phyloP scores from a whole-genome alignment of 768 basidiomycete genomes.

The Mycena alexandri region DNA sequence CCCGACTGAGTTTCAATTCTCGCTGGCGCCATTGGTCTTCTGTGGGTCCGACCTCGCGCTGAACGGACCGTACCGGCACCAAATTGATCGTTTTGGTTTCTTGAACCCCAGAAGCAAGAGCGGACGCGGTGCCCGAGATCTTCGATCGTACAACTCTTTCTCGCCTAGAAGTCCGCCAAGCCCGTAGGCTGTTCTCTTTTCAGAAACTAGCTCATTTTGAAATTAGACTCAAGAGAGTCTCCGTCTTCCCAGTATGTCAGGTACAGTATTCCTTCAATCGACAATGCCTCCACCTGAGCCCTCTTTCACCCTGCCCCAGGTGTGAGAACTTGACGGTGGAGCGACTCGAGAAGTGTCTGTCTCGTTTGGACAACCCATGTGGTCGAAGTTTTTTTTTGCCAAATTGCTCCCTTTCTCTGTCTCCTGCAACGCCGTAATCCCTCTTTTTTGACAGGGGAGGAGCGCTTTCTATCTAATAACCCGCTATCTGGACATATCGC shows the following conservation, averaged over 20 bases:
- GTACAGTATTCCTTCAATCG: neutral
- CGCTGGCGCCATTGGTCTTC: conserved; percentile 15
- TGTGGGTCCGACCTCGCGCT: conserved; percentile 26
- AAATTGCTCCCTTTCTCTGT: neutral
- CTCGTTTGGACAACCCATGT: conserved; percentile 7
- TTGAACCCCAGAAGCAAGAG: conserved; percentile 21
- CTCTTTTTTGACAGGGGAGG: conserved; percentile 2
- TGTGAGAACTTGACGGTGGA: conserved; percentile 24
- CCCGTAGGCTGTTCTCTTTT: conserved; percentile 12
- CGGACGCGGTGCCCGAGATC: conserved; percentile 8
- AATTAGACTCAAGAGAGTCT: conserved; percentile 16
- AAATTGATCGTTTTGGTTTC: neutral
- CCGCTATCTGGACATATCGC: conserved; percentile 26
- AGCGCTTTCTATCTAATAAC: conserved; percentile 19
- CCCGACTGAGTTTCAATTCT: conserved; percentile 1
- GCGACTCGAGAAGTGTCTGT: conserved; percentile 22
- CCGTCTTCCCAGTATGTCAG: neutral
- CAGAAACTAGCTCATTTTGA: conserved; percentile 11
- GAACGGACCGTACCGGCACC: neutral
- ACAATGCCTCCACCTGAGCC: neutral
- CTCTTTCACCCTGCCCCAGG: conserved; percentile 8
- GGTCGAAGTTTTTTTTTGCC: conserved; percentile 3
- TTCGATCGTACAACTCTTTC: conserved; percentile 13
- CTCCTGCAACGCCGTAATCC: neutral
- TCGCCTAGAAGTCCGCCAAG: conserved; percentile 16